phyloP scores from a whole-genome alignment of 176 grass and related monocot genomes.

The Lolium rigidum region DNA sequence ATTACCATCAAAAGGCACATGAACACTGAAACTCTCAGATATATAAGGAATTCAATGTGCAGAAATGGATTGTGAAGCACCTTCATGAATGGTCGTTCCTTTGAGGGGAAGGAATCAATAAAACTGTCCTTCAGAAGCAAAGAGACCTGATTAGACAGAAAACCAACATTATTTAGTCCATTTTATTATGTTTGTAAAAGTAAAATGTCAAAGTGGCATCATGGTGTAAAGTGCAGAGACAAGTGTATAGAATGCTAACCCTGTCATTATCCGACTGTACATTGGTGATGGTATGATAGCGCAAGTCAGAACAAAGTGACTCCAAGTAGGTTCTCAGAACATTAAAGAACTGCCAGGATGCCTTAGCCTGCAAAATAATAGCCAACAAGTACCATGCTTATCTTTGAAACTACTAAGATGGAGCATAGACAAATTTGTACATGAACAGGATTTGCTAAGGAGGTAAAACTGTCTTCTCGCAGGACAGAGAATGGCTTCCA shows the following conservation, averaged over 20 bases:
- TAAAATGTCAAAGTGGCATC: conserved; percentile 5
- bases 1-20: conserved; percentile 15
- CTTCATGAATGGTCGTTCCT: conserved; percentile 90
- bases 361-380: conserved; percentile 71
- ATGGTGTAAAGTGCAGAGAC: conserved; percentile 30
- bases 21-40: background rate
- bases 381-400: conserved; percentile 8
- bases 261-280: conserved; percentile 96
- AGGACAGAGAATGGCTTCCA: conserved; percentile 15
- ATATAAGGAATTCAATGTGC: background rate
- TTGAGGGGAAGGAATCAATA: conserved; percentile 80
- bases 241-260: conserved; percentile 52
- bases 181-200: conserved; percentile 9
- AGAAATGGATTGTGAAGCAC: conserved; percentile 46
- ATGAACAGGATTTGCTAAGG: conserved; percentile 19
- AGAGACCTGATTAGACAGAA: conserved; percentile 72
- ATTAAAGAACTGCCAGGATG: conserved; percentile 77
- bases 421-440: conserved; percentile 21
- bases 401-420: conserved; percentile 11
- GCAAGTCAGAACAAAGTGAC: conserved; percentile 90
- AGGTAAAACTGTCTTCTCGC: conserved; percentile 1
- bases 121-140: conserved; percentile 98
- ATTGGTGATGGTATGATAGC: conserved; percentile 94
- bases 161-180: conserved; percentile 20
- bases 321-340: conserved; percentile 79